Base-by-base conservation (phyloP, 345 rosid species). In the Camelina hispida region DNA sequence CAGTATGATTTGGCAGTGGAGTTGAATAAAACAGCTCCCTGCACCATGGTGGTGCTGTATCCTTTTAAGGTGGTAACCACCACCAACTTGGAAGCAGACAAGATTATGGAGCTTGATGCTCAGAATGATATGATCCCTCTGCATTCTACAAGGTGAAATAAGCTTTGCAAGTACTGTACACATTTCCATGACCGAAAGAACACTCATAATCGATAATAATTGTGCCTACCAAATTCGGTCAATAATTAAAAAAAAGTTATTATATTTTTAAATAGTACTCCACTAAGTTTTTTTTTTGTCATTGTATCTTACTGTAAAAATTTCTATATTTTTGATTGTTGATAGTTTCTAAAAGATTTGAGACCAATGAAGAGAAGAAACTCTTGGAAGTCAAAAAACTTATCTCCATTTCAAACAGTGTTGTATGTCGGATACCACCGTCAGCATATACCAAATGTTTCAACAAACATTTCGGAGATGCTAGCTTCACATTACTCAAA, bases 1-100 rank as follows among this genome's bases (percentile, higher is more conserved):
- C 38, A 3, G 60, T 37, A 92, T 76, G 98, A 93, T 61, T 83
- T 95, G 83, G 99, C 97, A 0, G 96, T 92, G 78, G 99, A 96
- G 81, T 74, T 96, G 74, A 91, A 93, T 81, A 91, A 81, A 83
- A 93, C 90, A 4, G 88, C 89, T 2, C 84, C 97, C 37, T 90
- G 99, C 32, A 75, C 91, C 60, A 75, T 93, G 93, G 95, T 88
- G 76, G 97, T 96, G 66, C 81, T 90, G 25, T 79, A 91, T 82
- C 99, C 98, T 72, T 85, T 96, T 17, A 96, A 96, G 92, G 98
- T 90, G 53, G 55, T 79, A 25, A 25, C 28, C 48, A 87, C 93
- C 74, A 86, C 93, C 72, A 93, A 93, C 79, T 71, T 95, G 72
- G 87, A 89, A 30, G 68, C 96, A 28, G 86, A 82, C 69, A 73